These are phyloP conservation scores for Aspergillus sp. DNA, from an alignment of 2,329 filamentous ascomycete species.

Conservation along the genomic window DNA sequence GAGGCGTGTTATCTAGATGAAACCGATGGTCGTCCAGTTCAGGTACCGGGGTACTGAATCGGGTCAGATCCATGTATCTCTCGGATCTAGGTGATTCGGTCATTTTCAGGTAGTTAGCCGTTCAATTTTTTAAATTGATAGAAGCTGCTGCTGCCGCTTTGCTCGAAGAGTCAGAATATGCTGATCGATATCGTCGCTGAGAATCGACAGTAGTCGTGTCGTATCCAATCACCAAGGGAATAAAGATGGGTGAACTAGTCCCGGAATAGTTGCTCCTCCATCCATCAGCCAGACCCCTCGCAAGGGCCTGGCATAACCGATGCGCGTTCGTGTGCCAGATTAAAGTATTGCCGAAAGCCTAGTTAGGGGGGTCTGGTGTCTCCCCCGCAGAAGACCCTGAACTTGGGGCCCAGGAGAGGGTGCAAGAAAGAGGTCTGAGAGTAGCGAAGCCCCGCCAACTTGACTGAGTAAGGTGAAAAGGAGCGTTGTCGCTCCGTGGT, in stretches of 20 bases:
- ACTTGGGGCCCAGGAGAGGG: slow-evolving; percentile 89
- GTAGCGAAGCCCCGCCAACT: slow-evolving; percentile 87
- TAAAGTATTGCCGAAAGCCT: slow-evolving; percentile 43
- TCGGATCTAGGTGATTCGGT: slow-evolving; percentile 68
- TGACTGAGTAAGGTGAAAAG: slow-evolving; percentile 65
- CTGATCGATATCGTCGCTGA: slow-evolving; percentile 2
- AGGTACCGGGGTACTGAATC: slow-evolving; percentile 66
- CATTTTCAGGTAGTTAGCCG: slow-evolving; percentile 35
- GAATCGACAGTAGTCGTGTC: slow-evolving; percentile 2
- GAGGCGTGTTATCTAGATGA: slow-evolving; percentile 41
- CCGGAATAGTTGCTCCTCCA: slow-evolving; percentile 38
- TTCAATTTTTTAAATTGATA: background rate
- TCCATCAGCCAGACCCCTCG: slow-evolving; percentile 49
- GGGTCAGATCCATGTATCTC: slow-evolving; percentile 59
- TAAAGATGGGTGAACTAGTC: slow-evolving; percentile 30
- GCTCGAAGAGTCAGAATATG: background rate
- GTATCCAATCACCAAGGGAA: slow-evolving; percentile 23
- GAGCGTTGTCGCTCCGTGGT: slow-evolving; percentile 49
- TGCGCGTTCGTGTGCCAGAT: slow-evolving; percentile 43
- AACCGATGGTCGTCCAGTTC: slow-evolving; percentile 84
- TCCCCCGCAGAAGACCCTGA: slow-evolving; percentile 95
- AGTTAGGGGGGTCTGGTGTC: slow-evolving; percentile 98
- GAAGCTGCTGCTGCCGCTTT: slow-evolving; percentile 5
- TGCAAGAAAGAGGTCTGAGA: slow-evolving; percentile 74
- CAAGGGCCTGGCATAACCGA: slow-evolving; percentile 47